A percentile compares a stretch with the other conserved stretches of the same genome.
phyloP scores from a whole-genome alignment of 441 rosid genomes.

The Erodium chrysanthum region DNA sequence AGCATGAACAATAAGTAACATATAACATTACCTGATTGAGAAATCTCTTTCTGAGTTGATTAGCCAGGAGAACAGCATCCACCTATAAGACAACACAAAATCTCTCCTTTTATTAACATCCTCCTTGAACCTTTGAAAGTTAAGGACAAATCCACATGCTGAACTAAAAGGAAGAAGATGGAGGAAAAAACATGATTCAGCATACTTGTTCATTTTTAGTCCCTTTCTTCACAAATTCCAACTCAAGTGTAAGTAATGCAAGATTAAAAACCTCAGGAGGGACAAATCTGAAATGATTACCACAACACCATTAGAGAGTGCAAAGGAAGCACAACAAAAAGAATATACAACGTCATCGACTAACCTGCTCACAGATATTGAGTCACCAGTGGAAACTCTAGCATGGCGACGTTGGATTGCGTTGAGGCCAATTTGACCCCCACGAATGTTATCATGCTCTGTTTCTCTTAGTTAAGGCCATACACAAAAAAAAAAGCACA shows the following conservation, averaged over 20 bases:
- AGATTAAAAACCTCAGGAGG: conserved; percentile 67
- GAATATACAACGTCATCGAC: background rate
- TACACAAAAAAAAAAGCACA: conserved; percentile 8
- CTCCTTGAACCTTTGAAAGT: conserved; percentile 9
- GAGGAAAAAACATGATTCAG: background rate
- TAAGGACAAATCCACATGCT: background rate
- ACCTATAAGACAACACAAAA: conserved; percentile 33
- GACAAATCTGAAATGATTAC: conserved; percentile 37
- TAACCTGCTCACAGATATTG: conserved; percentile 57
- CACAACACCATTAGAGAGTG: background rate
- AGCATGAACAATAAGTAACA: conserved; percentile 4
- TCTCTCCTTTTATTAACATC: background rate
- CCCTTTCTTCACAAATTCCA: conserved; percentile 87
- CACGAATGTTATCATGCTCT: conserved; percentile 50
- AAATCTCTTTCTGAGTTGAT: conserved; percentile 71
- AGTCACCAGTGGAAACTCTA: conserved; percentile 73
- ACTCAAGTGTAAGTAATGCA: conserved; percentile 64
- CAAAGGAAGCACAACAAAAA: background rate
- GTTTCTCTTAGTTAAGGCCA: conserved; percentile 54
- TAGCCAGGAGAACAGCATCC: conserved; percentile 72
- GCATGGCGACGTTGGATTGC: conserved; percentile 75
- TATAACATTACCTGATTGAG: conserved; percentile 47
- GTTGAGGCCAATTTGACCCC: conserved; percentile 62
- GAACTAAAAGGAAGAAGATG: background rate
- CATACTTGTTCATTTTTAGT: conserved; percentile 71